These are phyloP conservation scores for Castanospermum australe DNA, from an alignment of 306 rosid species.

Conservation along the genomic window DNA sequence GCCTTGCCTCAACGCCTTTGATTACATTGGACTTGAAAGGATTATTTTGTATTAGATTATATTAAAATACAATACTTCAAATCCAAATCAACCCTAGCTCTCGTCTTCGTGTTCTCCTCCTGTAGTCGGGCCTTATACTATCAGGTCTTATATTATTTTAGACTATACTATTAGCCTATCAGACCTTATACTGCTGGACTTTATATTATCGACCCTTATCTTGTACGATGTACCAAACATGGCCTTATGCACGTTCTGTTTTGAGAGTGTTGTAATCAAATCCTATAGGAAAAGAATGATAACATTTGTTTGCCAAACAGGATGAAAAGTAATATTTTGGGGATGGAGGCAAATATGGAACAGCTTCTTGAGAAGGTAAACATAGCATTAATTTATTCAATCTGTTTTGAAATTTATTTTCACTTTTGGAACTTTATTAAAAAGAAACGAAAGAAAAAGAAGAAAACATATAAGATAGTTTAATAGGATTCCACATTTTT, in stretches of 20 bases:
- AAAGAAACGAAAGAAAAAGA: background rate
- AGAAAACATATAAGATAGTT: background rate
- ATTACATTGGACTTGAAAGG: no score
- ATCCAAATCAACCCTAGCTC: no score
- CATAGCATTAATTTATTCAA: background rate
- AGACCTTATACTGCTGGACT: no score
- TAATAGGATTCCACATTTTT: background rate
- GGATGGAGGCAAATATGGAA: constrained; percentile 92
- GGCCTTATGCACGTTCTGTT: background rate
- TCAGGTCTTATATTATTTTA: no score
- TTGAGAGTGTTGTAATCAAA: background rate
- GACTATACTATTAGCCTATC: no score
- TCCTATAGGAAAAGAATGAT: background rate
- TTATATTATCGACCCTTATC: no score
- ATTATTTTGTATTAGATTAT: no score
- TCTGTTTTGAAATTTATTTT: background rate
- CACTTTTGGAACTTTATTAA: background rate
- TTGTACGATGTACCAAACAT: no score
- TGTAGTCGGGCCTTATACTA: no score
- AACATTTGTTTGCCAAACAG: constrained; percentile 35
- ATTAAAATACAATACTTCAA: no score
- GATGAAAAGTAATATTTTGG: constrained; percentile 87
- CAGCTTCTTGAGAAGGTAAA: constrained; percentile 80
- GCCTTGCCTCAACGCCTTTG: no score
- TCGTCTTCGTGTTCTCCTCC: no score